A percentile compares a stretch with the other conserved stretches of the same genome.
Evolutionary conservation across 2,329 filamentous ascomycete genomes (phyloP).

Genomic region (Neospermospora avenae): DNA sequence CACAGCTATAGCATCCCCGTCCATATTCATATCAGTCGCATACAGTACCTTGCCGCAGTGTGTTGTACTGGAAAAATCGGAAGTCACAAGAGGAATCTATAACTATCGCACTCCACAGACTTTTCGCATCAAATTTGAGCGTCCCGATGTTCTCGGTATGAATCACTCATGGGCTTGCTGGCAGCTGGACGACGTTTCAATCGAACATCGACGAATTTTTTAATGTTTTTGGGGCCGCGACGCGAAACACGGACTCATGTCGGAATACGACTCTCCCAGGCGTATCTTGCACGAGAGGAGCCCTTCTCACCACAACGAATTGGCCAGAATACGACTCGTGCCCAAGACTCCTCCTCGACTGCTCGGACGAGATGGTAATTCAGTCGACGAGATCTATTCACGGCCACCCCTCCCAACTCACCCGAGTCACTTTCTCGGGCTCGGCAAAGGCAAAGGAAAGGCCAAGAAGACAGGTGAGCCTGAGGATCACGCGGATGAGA

Average conservation of each 20-base stretch:
- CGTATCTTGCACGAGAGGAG: constrained; percentile 29
- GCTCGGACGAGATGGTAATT: constrained; percentile 10
- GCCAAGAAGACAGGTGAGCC: constrained; percentile 14
- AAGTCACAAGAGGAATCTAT: background rate
- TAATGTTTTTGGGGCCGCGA: background rate
- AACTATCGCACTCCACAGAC: background rate
- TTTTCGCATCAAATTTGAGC: background rate
- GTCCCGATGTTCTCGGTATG: constrained; percentile 7
- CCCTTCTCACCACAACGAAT: constrained; percentile 25
- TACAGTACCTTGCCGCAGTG: background rate
- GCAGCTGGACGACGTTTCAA: constrained; percentile 3
- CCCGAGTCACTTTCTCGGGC: constrained; percentile 32
- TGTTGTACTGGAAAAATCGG: background rate
- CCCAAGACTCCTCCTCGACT: constrained; percentile 22
- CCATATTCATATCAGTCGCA: background rate
- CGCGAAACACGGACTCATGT: constrained; percentile 13
- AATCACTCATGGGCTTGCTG: constrained; percentile 6
- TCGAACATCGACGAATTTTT: background rate
- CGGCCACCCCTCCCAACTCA: constrained; percentile 35
- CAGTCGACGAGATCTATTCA: constrained; percentile 30
- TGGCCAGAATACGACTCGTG: constrained; percentile 21
- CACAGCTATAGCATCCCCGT: constrained; percentile 37
- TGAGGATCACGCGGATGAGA: background rate
- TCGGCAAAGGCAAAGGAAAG: constrained; percentile 19
- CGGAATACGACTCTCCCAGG: constrained; percentile 19